Base-by-base conservation (phyloP, 768 basidiomycete species). In the Punctularia strigosozonata region DNA sequence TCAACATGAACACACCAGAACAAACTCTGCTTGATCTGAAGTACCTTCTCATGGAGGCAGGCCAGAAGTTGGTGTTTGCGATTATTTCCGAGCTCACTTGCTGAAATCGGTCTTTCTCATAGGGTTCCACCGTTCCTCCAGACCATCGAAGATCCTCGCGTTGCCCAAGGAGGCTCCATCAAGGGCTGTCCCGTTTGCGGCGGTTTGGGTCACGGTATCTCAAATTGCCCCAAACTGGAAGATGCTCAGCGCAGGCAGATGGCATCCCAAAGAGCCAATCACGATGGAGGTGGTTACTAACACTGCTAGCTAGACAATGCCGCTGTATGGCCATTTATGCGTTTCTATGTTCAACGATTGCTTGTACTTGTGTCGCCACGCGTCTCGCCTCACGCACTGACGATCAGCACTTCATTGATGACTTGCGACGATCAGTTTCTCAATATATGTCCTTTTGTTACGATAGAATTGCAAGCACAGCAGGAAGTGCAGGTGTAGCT, bases 101-200 rank as follows among this genome's bases (percentile, higher is more conserved):
- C 41, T 41, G 36, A 41, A 28, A 15, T 35, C 47, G 18, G 40
- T 48, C 24, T 36, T 39, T 50, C 36, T 36, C 32, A 1, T 49
- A 95, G 92, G 53, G 91, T 98, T 6, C 94, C 95, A 0, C 89
- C 88, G 17, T 98, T 97, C 68, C 61, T 99, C 48, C 62, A 72
- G 40, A 82, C 78, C 3, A 79, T 98, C 42, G 92, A 97, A 25
- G 95, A 98, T 59, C 86, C 91, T 7, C 77, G 88, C 31, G 79
- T 77, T 1, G 75, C 71, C 1, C 80, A 84, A 52, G 85, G 84
- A 14, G 83, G 77, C 10, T 68, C 75, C 2, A 57, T 89, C 42
- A 85, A 78, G 45, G 91, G 92, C 14, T 99, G 95, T 62, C 81
- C 89, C 1, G 89, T 97, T 28, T 99, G 95, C 64, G 95, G 95